phyloP scores from a whole-genome alignment of 108 stramenopile genomes.

The Nannochloropsis oceanica region DNA sequence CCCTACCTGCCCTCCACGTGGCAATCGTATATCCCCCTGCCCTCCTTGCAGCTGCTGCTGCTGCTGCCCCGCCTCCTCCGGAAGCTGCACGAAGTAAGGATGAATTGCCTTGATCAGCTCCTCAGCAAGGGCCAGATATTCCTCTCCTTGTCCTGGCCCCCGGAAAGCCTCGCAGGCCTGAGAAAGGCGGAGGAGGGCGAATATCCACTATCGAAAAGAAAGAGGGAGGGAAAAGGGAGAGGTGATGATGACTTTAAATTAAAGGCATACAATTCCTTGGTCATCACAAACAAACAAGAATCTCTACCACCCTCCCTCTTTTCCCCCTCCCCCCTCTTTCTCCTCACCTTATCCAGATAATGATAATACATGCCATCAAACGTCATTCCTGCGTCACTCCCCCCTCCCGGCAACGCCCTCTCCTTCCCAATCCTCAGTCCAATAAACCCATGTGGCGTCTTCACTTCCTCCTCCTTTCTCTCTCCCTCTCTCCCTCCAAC shows the following conservation, averaged over 20 bases:
- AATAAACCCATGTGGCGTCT: background rate
- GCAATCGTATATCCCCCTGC: background rate
- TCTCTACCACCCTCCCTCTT: too few relatives aligned
- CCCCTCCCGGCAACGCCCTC: background rate
- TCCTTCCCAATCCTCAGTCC: background rate
- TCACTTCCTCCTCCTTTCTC: background rate
- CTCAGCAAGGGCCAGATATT: background rate
- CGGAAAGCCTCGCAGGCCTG: background rate
- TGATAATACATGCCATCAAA: background rate
- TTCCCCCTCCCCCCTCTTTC: background rate
- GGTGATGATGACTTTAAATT: background rate
- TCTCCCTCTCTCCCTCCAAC: background rate
- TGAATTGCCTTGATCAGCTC: background rate
- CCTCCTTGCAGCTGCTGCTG: background rate
- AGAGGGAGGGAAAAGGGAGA: background rate
- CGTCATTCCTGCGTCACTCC: background rate
- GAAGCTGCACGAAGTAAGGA: background rate
- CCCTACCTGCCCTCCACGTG: background rate
- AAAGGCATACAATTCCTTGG: background rate
- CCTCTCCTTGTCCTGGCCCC: background rate
- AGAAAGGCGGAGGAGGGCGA: background rate
- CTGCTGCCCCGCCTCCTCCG: background rate
- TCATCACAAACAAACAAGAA: too few relatives aligned
- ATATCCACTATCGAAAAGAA: background rate
- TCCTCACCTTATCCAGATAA: background rate